Evolutionary conservation across 1,139 yeast species (phyloP), one percentile per base, ranked within the genome.

Genomic region (Geotrichum aggregatum): DNA sequence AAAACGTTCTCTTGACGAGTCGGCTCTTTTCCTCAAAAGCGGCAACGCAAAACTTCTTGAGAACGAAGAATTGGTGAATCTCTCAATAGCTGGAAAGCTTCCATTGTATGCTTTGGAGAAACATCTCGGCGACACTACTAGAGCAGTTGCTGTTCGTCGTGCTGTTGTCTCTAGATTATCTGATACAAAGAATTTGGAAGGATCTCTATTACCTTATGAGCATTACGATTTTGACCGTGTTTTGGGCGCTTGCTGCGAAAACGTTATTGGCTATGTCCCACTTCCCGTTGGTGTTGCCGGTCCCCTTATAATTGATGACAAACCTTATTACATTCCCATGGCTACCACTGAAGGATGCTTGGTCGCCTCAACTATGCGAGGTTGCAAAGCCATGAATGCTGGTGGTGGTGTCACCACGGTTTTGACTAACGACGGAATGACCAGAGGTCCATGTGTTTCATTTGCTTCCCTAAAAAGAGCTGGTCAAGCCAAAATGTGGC

Each of bases 341-440:
- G 99, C 99, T 35, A 92, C 99, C 28, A 92, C 98, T 48, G 99
- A 92, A 74, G 99, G 99, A 52, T 92, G 98, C 74, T 77, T 92
- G 56, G 97, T 92, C 59, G 99, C 98, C 1, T 89, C 98, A 14
- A 85, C 98, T 13, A 91, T 88, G 95, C 85, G 99, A 72, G 99
- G 98, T 61, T 92, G 98, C 75, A 92, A 92, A 70, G 98, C 98
- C 22, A 87, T 92, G 62, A 94, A 92, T 68, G 84, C 94, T 11
- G 98, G 98, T 56, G 98, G 98, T 52, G 99, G 98, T 69, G 95
- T 87, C 34, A 76, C 80, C 51, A 88, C 98, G 33, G 96, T 92
- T 30, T 77, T 92, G 62, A 88, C 97, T 19, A 87, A 83, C 62
- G 99, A 92, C 70, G 97, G 98, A 71, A 92, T 92, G 98, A 91